These are phyloP conservation scores for Starmerella kuoi DNA, from an alignment of 805 yeast species.

Conservation along the genomic window DNA sequence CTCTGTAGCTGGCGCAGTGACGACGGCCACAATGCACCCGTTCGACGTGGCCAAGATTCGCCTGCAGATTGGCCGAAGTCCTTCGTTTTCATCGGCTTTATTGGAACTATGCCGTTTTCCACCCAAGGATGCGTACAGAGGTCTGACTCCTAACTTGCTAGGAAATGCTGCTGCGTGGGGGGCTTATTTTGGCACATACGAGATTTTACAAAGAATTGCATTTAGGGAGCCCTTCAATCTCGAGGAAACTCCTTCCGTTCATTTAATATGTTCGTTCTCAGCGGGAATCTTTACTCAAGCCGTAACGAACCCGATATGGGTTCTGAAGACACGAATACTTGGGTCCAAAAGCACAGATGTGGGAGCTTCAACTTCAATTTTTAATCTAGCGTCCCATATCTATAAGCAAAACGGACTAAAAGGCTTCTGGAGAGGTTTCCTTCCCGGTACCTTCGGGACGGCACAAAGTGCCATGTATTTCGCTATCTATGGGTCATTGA, in stretches of 20 bases:
- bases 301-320: constrained; percentile 91
- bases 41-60: constrained; percentile 75
- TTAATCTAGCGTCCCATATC: constrained; percentile 44
- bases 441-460: constrained; percentile 69
- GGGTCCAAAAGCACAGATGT: constrained; percentile 32
- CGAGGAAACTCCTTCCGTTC: constrained; percentile 1
- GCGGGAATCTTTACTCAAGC: constrained; percentile 71
- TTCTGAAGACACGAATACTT: constrained; percentile 76
- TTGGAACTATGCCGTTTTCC: constrained; percentile 9
- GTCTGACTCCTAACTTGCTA: constrained; percentile 62
- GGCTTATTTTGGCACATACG: constrained; percentile 67
- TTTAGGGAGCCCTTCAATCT: constrained; percentile 8
- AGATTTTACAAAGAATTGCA: constrained; percentile 23
- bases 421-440: constrained; percentile 61
- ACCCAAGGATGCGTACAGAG: constrained; percentile 46
- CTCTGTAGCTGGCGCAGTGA: constrained; percentile 43
- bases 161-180: constrained; percentile 90
- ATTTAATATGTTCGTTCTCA: constrained; percentile 41
- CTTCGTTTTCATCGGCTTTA: constrained; percentile 9
- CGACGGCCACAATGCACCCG: constrained; percentile 80
- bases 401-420: constrained; percentile 42
- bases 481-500: constrained; percentile 69
- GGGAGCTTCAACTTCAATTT: constrained; percentile 46
- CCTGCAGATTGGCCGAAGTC: constrained; percentile 46
- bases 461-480: constrained; percentile 84